A percentile compares a stretch with the other conserved stretches of the same genome.
Conservation (phyloP, 2,329 filamentous ascomycete species). For the Fulvia fulva region DNA sequence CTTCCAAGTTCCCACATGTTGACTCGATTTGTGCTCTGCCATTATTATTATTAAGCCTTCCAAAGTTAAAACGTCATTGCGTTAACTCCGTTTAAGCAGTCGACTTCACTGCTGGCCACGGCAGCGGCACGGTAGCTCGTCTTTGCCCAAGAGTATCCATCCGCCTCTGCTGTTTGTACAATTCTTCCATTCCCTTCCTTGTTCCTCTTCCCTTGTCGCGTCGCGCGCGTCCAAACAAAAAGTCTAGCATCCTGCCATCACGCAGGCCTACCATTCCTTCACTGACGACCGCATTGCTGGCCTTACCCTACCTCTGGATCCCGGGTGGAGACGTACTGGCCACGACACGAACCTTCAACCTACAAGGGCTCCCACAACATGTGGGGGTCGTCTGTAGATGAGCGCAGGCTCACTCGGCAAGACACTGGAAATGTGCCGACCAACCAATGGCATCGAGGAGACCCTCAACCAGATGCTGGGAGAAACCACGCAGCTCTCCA, state of each 20-base stretch:
- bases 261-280: not conserved
- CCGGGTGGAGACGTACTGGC: not conserved
- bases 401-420: slow-evolving; percentile 2
- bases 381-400: slow-evolving; percentile 8
- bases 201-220: not conserved
- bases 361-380: not conserved
- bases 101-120: not conserved
- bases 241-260: not conserved
- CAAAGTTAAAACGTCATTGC: not conserved
- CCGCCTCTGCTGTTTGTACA: not conserved
- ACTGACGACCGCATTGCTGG: not conserved
- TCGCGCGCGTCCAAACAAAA: not conserved
- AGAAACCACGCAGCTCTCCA: slow-evolving; percentile 21
- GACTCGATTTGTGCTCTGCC: not conserved
- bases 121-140: not conserved
- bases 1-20: no score
- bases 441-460: slow-evolving; percentile 23
- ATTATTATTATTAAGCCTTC: not conserved
- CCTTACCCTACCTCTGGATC: not conserved
- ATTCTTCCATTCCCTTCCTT: not conserved
- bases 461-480: slow-evolving; percentile 20
- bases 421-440: slow-evolving; percentile 1
- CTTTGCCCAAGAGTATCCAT: not conserved
- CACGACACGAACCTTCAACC: not conserved
- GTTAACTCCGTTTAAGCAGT: not conserved